Evolutionary conservation across 164 flowering plant genomes (phyloP).

Genomic region (Taxillus chinensis): DNA sequence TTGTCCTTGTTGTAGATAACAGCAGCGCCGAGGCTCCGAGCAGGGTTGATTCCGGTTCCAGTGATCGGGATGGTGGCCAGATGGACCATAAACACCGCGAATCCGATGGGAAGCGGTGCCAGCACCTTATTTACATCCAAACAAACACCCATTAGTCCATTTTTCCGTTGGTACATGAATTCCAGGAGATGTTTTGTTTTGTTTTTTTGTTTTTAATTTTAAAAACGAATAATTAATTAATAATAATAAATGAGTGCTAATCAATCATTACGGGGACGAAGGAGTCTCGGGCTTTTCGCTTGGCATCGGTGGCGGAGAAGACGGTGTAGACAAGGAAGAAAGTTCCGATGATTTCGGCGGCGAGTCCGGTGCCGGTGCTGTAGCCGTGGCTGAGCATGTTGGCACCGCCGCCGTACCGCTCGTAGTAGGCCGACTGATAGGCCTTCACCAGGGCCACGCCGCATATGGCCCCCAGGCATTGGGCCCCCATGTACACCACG

Average conservation of each 20-base stretch:
- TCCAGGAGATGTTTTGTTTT: too few species aligned
- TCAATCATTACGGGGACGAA: constrained; percentile 23
- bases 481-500: constrained; percentile 35
- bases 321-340: constrained; percentile 40
- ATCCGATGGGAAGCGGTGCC: constrained; percentile 48
- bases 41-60: constrained; percentile 43
- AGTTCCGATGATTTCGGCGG: constrained; percentile 42
- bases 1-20: constrained; percentile 24
- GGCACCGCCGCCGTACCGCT: constrained; percentile 30
- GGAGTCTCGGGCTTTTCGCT: constrained; percentile 34
- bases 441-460: constrained; percentile 36
- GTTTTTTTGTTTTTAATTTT: too few species aligned
- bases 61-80: constrained; percentile 40
- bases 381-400: constrained; percentile 22
- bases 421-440: constrained; percentile 16
- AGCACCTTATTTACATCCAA: constrained; percentile 17
- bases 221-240: too few species aligned
- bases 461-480: constrained; percentile 33
- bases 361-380: constrained; percentile 23
- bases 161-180: neutral
- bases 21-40: constrained; percentile 39
- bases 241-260: too few species aligned
- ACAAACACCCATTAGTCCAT: neutral
- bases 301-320: constrained; percentile 41
- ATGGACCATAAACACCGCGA: constrained; percentile 42